These are phyloP conservation scores for Fraxinus nigra DNA, from an alignment of 305 asterid species.

Conservation along the genomic window DNA sequence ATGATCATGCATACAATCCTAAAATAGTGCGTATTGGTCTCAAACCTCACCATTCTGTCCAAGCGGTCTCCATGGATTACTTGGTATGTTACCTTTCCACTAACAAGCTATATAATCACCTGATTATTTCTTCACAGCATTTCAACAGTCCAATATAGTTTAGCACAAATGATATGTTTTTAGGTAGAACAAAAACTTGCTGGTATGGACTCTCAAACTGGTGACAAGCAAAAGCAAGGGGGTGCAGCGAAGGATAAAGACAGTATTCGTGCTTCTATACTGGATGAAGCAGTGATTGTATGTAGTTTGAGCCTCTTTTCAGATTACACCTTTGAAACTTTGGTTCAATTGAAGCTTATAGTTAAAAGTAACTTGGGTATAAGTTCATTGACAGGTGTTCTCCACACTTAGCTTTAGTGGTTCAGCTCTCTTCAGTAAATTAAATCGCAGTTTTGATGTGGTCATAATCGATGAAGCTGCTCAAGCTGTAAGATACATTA, in stretches of 20 bases:
- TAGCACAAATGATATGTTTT: slow-evolving; percentile 10
- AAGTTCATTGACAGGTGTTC: slow-evolving; percentile 70
- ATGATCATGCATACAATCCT: slow-evolving; percentile 77
- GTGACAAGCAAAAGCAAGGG: slow-evolving; percentile 93
- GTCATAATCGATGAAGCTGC: slow-evolving; percentile 99
- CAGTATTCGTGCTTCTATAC: slow-evolving; percentile 79
- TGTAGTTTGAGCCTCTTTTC: slow-evolving; percentile 27
- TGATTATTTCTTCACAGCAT: not conserved
- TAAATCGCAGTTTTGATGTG: slow-evolving; percentile 89
- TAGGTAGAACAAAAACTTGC: slow-evolving; percentile 92
- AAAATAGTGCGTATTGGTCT: slow-evolving; percentile 97
- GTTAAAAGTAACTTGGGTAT: slow-evolving; percentile 23
- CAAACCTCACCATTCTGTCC: slow-evolving; percentile 92
- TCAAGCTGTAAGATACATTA: slow-evolving; percentile 81
- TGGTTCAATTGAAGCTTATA: slow-evolving; percentile 15
- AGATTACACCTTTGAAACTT: slow-evolving; percentile 13
- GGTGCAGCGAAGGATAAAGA: slow-evolving; percentile 69
- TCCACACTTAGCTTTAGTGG: slow-evolving; percentile 99
- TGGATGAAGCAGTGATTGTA: slow-evolving; percentile 95
- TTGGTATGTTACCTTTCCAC: slow-evolving; percentile 47
- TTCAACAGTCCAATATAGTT: not conserved
- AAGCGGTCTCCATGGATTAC: slow-evolving; percentile 95
- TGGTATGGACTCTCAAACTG: slow-evolving; percentile 61
- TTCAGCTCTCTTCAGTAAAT: slow-evolving; percentile 70
- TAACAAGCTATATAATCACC: not conserved